Evolutionary conservation across 2,329 filamentous ascomycete species (phyloP), one percentile per base, ranked within the genome.

Genomic region (Colletotrichum lini): DNA sequence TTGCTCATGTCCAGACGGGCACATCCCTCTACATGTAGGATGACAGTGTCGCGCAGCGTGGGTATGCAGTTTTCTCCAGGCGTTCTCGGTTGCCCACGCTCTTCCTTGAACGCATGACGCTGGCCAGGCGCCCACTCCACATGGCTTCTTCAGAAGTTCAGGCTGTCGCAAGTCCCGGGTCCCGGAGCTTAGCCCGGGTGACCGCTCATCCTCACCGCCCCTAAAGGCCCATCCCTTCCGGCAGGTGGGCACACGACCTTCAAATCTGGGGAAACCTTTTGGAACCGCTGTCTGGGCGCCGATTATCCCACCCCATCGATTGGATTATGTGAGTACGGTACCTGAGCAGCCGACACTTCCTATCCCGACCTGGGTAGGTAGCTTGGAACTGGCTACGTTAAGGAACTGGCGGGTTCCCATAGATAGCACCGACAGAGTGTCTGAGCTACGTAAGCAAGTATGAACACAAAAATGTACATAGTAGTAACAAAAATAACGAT

Each of bases 211-310:
- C 56, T 59, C 26, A 52, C 42, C 40, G 18, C 18, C 15, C 35
- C 35, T 30, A 4, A 15, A 30, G 15, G 23, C 7, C 47, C 30
- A 42, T 59, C 50, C 59, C 21, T 69, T 69, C n/a, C 38, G 69
- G 69, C 53, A 72, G 49, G 59, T 72, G 69, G 47, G 58, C 69
- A 72, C 69, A 64, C 65, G 69, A 69, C 53, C 59, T 56, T 30
- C 50, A 38, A 45, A 15, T 21, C 35, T 8, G 40, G n/a, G 42
- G 21, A 6, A 18, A 16, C 12, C 38, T 23, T 35, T 53, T 45
- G 38, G 10, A 38, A 21, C 13, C 9, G 60, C 23, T n/a, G 23
- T 62, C 38, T 40, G 23, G 56, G 44, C 52, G 23, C 56, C 18
- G 35, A 21, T 47, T 16, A n/a, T 18, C 49, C 38, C 30, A 9